phyloP scores from a whole-genome alignment of 1,139 yeast genomes.

The Kodamaea suecica region DNA sequence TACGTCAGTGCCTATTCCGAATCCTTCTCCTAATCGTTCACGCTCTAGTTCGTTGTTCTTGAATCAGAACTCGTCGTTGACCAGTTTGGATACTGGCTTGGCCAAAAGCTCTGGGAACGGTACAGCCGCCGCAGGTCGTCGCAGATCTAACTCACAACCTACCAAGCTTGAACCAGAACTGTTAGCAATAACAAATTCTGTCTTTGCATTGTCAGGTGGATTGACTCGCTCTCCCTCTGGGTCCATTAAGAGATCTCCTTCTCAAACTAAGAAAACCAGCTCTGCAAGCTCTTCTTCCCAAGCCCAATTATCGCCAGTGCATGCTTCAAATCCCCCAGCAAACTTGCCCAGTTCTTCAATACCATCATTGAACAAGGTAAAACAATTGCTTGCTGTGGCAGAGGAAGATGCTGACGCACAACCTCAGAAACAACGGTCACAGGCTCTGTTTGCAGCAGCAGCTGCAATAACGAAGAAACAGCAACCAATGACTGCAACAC shows the following conservation, averaged over 20 bases:
- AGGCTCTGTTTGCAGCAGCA: constrained; percentile 10
- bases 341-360: background rate
- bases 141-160: constrained; percentile 43
- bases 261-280: constrained; percentile 13
- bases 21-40: constrained; percentile 12
- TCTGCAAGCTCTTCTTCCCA: constrained; percentile 1
- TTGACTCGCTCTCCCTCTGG: constrained; percentile 13
- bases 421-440: constrained; percentile 1
- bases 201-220: constrained; percentile 3
- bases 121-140: constrained; percentile 22
- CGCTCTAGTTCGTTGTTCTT: constrained; percentile 31
- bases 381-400: constrained; percentile 21
- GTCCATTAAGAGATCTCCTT: constrained; percentile 15
- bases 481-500: constrained; percentile 33
- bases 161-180: constrained; percentile 13
- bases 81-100: constrained; percentile 14
- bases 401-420: constrained; percentile 19
- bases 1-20: constrained; percentile 4
- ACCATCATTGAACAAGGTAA: constrained; percentile 13
- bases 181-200: constrained; percentile 26
- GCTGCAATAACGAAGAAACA: constrained; percentile 6
- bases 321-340: background rate
- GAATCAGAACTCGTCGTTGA: constrained; percentile 21
- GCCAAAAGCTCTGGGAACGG: constrained; percentile 2
- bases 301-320: background rate